Percentiles rank a stretch among this genome's conserved stretches.
Evolutionary conservation across 2,329 filamentous ascomycete species (phyloP).

Genomic region (Colletotrichum sidae): DNA sequence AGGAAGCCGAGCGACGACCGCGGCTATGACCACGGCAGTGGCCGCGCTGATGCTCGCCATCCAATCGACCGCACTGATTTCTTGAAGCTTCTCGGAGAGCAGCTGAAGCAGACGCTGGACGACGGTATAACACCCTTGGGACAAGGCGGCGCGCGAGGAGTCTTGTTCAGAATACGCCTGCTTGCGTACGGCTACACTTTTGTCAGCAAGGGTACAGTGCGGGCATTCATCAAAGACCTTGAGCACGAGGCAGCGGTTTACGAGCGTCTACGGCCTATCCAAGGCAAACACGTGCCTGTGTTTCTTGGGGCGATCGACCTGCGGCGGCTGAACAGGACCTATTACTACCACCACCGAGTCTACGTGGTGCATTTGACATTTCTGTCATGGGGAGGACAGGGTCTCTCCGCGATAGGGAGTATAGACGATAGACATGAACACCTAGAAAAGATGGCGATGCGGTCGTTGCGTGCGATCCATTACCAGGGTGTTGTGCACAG

Average conservation of each 20-base stretch:
- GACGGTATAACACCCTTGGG: too few species aligned
- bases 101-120: conserved; percentile 42
- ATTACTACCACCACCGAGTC: conserved; percentile 48
- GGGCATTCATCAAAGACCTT: conserved; percentile 47
- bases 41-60: too few species aligned
- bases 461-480: conserved; percentile 41
- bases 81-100: conserved; percentile 54
- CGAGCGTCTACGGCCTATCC: neutral
- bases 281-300: conserved; percentile 46
- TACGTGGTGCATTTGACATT: conserved; percentile 48
- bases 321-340: conserved; percentile 43
- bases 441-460: conserved; percentile 34
- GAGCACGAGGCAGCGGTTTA: conserved; percentile 45
- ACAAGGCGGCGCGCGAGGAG: too few species aligned
- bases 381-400: conserved; percentile 49
- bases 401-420: neutral
- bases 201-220: conserved; percentile 53
- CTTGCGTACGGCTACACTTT: conserved; percentile 41
- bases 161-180: conserved; percentile 50
- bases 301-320: conserved; percentile 53
- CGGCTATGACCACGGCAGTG: too few species aligned
- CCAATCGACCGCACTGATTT: too few species aligned
- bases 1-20: too few species aligned
- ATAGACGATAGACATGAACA: neutral
- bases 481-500: conserved; percentile 42